Percentiles rank a stretch among this genome's conserved stretches.
phyloP scores from a whole-genome alignment of 2,329 filamentous ascomycete genomes.

The Chaetomiaceae sp. region DNA sequence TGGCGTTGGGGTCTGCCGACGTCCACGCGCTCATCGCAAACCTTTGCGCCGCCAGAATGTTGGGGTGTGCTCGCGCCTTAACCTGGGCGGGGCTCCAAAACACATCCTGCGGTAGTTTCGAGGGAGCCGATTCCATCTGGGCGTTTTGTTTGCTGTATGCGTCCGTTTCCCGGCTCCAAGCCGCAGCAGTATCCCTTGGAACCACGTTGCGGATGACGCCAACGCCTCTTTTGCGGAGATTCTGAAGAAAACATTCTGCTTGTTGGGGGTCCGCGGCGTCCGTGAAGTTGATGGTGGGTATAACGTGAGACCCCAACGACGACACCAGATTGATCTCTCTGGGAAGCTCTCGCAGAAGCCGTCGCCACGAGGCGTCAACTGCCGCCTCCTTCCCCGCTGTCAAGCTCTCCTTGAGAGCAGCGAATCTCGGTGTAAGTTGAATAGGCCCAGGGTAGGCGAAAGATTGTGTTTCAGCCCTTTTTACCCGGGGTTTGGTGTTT shows the following conservation, averaged over 20 bases:
- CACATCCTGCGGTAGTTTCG: constrained; percentile 33
- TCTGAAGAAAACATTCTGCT: constrained; percentile 24
- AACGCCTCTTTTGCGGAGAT: constrained; percentile 23
- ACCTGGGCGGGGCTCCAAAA: constrained; percentile 40
- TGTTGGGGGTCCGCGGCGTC: constrained; percentile 32
- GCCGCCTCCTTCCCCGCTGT: constrained; percentile 35
- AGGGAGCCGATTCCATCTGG: constrained; percentile 30
- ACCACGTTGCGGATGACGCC: constrained; percentile 25
- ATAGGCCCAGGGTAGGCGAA: constrained; percentile 34
- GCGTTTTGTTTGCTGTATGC: constrained; percentile 48
- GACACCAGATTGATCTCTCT: constrained; percentile 36
- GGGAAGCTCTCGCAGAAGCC: constrained; percentile 35
- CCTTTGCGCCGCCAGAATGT: constrained; percentile 38
- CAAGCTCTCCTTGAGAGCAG: constrained; percentile 38
- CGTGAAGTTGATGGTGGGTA: constrained; percentile 40
- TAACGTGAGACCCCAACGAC: constrained; percentile 32
- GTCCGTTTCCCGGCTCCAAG: constrained; percentile 45
- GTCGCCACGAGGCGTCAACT: constrained; percentile 38
- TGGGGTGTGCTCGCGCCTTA: constrained; percentile 36
- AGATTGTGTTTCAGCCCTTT: constrained; percentile 25
- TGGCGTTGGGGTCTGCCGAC: constrained; percentile 41
- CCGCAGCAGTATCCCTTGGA: constrained; percentile 30
- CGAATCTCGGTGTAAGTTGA: constrained; percentile 39
- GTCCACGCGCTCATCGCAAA: constrained; percentile 50
- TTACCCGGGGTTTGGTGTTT: constrained; percentile 15